Conservation (phyloP, 805 yeast genomes). For the Kuraishia ogatae region DNA sequence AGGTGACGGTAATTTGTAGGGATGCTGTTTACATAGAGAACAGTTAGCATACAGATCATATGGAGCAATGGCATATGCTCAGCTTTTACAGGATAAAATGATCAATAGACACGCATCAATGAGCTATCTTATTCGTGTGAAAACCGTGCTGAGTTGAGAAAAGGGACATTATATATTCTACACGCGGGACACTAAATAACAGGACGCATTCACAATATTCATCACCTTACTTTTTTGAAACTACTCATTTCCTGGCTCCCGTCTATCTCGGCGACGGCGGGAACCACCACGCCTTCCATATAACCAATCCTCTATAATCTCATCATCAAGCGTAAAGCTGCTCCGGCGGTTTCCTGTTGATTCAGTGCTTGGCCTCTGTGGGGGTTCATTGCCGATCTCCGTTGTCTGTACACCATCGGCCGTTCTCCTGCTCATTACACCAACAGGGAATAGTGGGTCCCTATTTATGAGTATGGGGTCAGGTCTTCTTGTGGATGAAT, state of each 20-base stretch:
- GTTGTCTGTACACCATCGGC: conserved; percentile 33
- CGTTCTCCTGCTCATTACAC: conserved; percentile 40
- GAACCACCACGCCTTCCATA: neutral
- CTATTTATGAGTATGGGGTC: conserved; percentile 8
- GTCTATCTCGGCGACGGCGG: neutral
- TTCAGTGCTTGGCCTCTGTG: neutral
- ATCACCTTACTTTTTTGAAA: neutral
- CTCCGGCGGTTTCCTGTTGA: neutral
- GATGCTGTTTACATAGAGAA: conserved; percentile 40
- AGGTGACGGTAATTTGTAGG: conserved; percentile 46
- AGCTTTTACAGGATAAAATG: neutral
- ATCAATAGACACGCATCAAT: neutral
- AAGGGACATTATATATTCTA: too few species aligned
- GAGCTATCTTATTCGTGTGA: too few species aligned
- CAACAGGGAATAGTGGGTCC: conserved; percentile 31
- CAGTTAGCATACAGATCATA: neutral
- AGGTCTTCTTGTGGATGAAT: neutral
- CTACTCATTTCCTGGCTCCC: neutral
- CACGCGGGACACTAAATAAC: too few species aligned
- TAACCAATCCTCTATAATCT: neutral
- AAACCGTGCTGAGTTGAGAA: too few species aligned
- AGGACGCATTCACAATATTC: neutral
- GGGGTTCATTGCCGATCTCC: neutral
- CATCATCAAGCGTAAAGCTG: neutral
- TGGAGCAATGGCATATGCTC: too few species aligned